Conservation (phyloP, 768 basidiomycete species). For the Xerocomellus dryophilus region DNA sequence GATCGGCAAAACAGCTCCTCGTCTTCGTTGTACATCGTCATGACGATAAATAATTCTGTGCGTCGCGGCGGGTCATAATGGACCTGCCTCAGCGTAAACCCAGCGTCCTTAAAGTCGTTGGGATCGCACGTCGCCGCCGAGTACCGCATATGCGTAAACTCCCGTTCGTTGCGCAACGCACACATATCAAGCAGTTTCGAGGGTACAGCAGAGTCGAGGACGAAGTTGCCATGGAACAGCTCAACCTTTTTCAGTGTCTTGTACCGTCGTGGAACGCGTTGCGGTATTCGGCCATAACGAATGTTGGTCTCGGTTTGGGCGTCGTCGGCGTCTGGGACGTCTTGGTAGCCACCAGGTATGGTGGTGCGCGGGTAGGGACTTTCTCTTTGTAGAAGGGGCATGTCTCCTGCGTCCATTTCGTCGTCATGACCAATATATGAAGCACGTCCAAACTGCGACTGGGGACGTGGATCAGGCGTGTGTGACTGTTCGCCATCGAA, state of each 20-base stretch:
- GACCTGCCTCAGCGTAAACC: slow-evolving; percentile 87
- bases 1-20: slow-evolving; percentile 88
- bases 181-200: slow-evolving; percentile 88
- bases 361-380: slow-evolving; percentile 9
- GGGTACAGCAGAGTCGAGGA: slow-evolving; percentile 86
- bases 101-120: slow-evolving; percentile 78
- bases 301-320: slow-evolving; percentile 51
- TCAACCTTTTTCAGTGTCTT: slow-evolving; percentile 94
- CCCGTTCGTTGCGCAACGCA: slow-evolving; percentile 70
- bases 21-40: slow-evolving; percentile 98
- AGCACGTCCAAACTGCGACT: slow-evolving; percentile 22
- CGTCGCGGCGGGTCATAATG: slow-evolving; percentile 87
- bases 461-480: slow-evolving; percentile 24
- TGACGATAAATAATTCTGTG: slow-evolving; percentile 94
- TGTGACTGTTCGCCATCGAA: slow-evolving; percentile 18
- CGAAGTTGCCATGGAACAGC: slow-evolving; percentile 92
- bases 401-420: slow-evolving; percentile 56
- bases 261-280: slow-evolving; percentile 82
- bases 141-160: slow-evolving; percentile 96
- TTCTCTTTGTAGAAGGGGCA: slow-evolving; percentile 60
- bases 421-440: slow-evolving; percentile 44
- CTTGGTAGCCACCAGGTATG: too few relatives aligned
- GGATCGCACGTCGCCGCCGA: slow-evolving; percentile 95
- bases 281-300: slow-evolving; percentile 87
- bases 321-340: too few relatives aligned